Evolutionary conservation across 75 land plant genomes (phyloP).

Genomic region (Sequoiadendron giganteum): DNA sequence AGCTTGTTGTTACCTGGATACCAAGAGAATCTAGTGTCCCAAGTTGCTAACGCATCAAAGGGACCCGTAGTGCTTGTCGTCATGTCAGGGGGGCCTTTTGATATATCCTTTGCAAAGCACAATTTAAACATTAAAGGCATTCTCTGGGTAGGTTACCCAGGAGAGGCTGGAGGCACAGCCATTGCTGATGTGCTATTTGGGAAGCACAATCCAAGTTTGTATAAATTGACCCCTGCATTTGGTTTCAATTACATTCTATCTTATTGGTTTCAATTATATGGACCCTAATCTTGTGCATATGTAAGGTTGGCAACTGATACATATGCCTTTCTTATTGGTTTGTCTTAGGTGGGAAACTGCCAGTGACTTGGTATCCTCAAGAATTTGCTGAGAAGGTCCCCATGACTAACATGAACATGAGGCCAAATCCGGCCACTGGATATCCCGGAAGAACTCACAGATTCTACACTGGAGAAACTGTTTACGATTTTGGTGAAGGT

Average conservation of each 20-base stretch:
- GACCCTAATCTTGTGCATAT: no score
- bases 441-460: conserved; percentile 85
- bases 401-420: conserved; percentile 81
- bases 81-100: conserved; percentile 82
- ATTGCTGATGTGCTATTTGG: conserved; percentile 80
- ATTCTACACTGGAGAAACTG: conserved; percentile 67
- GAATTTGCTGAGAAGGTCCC: conserved; percentile 44
- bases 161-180: conserved; percentile 85
- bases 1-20: conserved; percentile 43
- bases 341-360: conserved; percentile 48
- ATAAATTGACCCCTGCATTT: no score
- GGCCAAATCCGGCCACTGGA: conserved; percentile 37
- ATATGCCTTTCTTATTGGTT: conserved; percentile 15
- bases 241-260: no score
- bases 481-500: conserved; percentile 66
- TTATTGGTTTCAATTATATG: no score
- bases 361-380: conserved; percentile 83
- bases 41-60: conserved; percentile 57
- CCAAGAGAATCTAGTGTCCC: conserved; percentile 65
- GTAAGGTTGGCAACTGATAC: not conserved
- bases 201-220: conserved; percentile 58
- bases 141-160: conserved; percentile 93
- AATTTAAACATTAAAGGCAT: conserved; percentile 54
- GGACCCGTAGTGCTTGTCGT: conserved; percentile 73
- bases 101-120: conserved; percentile 65